Base-by-base conservation (phyloP, 176 grass and related monocot species). In the Lolium multiflorum region DNA sequence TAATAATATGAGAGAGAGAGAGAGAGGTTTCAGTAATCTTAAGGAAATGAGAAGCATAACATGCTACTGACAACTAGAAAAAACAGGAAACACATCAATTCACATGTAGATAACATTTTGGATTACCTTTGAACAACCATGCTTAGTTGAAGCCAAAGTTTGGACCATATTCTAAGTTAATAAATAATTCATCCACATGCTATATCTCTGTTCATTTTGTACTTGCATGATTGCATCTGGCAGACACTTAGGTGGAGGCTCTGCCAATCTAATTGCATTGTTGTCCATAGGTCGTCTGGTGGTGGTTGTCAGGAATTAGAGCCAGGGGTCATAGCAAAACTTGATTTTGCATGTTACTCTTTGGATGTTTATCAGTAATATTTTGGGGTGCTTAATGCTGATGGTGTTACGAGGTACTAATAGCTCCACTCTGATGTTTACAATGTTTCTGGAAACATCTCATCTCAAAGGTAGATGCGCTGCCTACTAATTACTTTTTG, bases 41-140 rank as follows among this genome's bases (percentile, higher is more conserved):
- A 39, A 39, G 4, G 38, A 39, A 39, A 39, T 39, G 38, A 39
- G 38, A 39, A 39, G 38, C 38, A 39, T 39, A 39, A 39, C 3
- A 39, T 39, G 38, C 4, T 39, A 39, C 38, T 39, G 38, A 39
- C 38, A 39, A 39, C 2, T 39, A 39, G 38, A 39, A 39, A 39
- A 39, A 4, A 39, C 38, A 39, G 38, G 38, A 39, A 39, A 39
- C 38, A 39, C 6, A 48, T 0, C n/a, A 48, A 59, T 59, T 81
- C 31, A 54, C 25, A 87, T 50, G 1, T 35, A 50, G 52, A 56
- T 37, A 1, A 62, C 47, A 75, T 48, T 52, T 65, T 81, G 73
- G 70, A 83, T 76, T 83, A 88, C 93, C 93, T 92, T 95, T 26
- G 93, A 87, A 49, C 91, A 92, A 76, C 83, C 78, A 57, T 89